Conservation (phyloP, 164 flowering plant genomes). For the Vitis rotundifolia region DNA sequence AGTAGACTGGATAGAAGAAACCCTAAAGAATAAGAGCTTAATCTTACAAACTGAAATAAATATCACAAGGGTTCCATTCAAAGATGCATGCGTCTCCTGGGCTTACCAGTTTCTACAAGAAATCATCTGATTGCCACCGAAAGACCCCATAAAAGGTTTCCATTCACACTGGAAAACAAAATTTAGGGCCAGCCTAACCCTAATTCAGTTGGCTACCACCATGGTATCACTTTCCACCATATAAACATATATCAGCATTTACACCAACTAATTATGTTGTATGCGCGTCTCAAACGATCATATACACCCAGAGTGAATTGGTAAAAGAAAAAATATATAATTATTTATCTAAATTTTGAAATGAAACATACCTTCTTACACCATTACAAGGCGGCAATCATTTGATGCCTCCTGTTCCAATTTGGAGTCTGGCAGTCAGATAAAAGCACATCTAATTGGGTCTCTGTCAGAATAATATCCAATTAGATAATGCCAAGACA, state of each 20-base stretch:
- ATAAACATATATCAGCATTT: constrained; percentile 5
- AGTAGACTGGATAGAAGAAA: too few relatives aligned
- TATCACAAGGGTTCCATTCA: too few relatives aligned
- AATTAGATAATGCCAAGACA: background rate
- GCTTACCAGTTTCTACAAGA: background rate
- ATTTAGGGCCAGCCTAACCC: background rate
- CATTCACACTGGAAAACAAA: constrained; percentile 1
- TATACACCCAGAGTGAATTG: background rate
- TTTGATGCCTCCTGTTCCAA: background rate
- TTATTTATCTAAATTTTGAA: background rate
- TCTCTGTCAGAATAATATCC: background rate
- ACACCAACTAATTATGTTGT: constrained; percentile 5
- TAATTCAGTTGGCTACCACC: background rate
- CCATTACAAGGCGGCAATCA: background rate
- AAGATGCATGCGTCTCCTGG: background rate
- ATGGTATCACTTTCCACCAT: constrained; percentile 1
- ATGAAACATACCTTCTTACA: background rate
- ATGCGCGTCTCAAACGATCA: background rate
- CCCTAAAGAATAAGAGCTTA: too few relatives aligned
- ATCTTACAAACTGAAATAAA: too few relatives aligned
- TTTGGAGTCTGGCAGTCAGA: constrained; percentile 1
- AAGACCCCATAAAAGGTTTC: background rate
- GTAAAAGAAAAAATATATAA: background rate
- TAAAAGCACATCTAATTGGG: background rate
- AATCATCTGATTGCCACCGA: background rate